A percentile compares a stretch with the other conserved stretches of the same genome.
Conservation (phyloP, 2,329 filamentous ascomycete species). For the Pseudogymnoascus sp. region DNA sequence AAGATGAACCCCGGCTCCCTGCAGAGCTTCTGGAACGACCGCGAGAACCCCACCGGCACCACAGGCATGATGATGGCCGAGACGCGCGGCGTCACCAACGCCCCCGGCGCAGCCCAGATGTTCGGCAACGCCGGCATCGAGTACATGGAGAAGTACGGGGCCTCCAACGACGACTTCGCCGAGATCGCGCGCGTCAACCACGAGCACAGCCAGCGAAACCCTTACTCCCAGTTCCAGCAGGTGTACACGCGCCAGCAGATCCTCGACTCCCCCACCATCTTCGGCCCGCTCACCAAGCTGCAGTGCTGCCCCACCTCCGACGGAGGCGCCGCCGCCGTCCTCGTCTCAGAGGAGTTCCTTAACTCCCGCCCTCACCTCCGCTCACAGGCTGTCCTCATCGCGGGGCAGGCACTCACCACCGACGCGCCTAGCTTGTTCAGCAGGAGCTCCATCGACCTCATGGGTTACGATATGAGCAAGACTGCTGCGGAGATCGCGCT, state of each 20-base stretch:
- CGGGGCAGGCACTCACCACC: conserved; percentile 80
- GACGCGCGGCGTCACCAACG: conserved; percentile 72
- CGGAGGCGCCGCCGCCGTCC: conserved; percentile 76
- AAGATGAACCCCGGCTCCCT: conserved; percentile 95
- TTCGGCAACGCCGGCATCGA: conserved; percentile 91
- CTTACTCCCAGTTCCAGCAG: conserved; percentile 95
- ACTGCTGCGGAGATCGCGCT: conserved; percentile 62
- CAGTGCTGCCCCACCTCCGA: conserved; percentile 97
- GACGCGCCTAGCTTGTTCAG: conserved; percentile 76
- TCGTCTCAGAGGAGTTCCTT: conserved; percentile 84
- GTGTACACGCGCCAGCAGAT: conserved; percentile 85
- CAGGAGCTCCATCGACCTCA: conserved; percentile 71
- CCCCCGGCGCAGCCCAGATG: conserved; percentile 81
- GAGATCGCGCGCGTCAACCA: conserved; percentile 94
- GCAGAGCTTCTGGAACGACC: conserved; percentile 75
- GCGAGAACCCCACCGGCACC: conserved; percentile 68
- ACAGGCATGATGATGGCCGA: conserved; percentile 70
- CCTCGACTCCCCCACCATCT: conserved; percentile 65
- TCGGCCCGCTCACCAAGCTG: conserved; percentile 87
- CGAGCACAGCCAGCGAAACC: conserved; percentile 82
- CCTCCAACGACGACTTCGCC: conserved; percentile 76
- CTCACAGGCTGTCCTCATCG: conserved; percentile 76
- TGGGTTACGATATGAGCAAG: conserved; percentile 80
- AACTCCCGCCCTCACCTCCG: conserved; percentile 75
- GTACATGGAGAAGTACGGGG: conserved; percentile 94